Evolutionary conservation across 768 basidiomycete genomes (phyloP).

Genomic region (Rhodotorula sphaerocarpa): DNA sequence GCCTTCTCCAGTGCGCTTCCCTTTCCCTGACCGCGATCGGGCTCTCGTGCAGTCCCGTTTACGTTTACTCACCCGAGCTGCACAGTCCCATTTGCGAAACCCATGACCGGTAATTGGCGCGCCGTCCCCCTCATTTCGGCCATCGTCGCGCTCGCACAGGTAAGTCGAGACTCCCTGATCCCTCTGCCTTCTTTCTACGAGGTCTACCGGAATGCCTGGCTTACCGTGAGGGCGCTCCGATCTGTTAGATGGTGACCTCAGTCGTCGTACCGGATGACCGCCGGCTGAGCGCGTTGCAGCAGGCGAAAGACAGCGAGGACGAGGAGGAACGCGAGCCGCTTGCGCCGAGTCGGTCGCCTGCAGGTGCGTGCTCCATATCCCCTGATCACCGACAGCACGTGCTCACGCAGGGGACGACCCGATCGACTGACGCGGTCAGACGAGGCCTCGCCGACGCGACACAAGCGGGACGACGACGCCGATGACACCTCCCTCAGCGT

Average conservation of each 20-base stretch:
- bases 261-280: too few relatives aligned
- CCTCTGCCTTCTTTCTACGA: too few relatives aligned
- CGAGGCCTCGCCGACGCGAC: neutral
- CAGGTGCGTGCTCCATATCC: too few relatives aligned
- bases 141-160: slow-evolving; percentile 20
- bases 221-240: too few relatives aligned
- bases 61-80: neutral
- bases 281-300: too few relatives aligned
- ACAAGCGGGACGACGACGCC: neutral
- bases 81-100: slow-evolving; percentile 13
- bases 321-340: slow-evolving; percentile 22
- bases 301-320: neutral
- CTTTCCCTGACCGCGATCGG: neutral
- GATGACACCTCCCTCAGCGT: neutral
- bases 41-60: neutral
- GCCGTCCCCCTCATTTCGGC: slow-evolving; percentile 26
- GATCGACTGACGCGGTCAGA: too few relatives aligned
- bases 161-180: neutral
- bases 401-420: too few relatives aligned
- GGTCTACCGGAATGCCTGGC: too few relatives aligned
- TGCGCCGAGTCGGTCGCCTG: neutral
- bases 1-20: slow-evolving; percentile 59
- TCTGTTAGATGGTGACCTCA: too few relatives aligned
- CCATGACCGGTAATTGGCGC: slow-evolving; percentile 23
- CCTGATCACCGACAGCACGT: neutral